A percentile compares a stretch with the other conserved stretches of the same genome.
phyloP scores from a whole-genome alignment of 208 protist species.

The Entamoeba histolytica region DNA sequence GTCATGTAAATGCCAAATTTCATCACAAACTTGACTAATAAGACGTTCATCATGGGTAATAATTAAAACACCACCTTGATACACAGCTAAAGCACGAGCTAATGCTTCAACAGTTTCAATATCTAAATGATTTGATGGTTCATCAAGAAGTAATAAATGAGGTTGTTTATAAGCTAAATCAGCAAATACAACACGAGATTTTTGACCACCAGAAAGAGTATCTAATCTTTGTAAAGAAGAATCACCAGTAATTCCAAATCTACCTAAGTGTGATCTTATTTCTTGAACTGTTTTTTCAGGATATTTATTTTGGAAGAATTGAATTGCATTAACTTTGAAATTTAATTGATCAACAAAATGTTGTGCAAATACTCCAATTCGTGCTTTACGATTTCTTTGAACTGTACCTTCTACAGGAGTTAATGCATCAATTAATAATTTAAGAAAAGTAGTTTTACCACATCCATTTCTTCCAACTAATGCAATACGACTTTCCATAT shows the following conservation, averaged over 20 bases:
- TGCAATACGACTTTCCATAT: constrained; percentile 72
- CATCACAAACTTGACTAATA: neutral
- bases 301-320: constrained; percentile 57
- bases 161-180: constrained; percentile 58
- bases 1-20: constrained; percentile 14
- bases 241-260: constrained; percentile 53
- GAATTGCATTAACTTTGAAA: constrained; percentile 57
- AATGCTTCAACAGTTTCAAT: constrained; percentile 41
- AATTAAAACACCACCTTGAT: constrained; percentile 18
- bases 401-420: constrained; percentile 9
- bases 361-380: constrained; percentile 61
- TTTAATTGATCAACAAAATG: constrained; percentile 67
- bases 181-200: constrained; percentile 65
- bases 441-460: constrained; percentile 42
- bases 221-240: constrained; percentile 45
- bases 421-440: constrained; percentile 30
- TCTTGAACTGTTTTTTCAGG: constrained; percentile 51
- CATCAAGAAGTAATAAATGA: constrained; percentile 72
- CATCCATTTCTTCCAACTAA: constrained; percentile 55
- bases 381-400: constrained; percentile 14
- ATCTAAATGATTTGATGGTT: constrained; percentile 71
- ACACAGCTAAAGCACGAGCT: neutral
- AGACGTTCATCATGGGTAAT: constrained; percentile 22
- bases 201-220: constrained; percentile 68
- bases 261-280: constrained; percentile 60